Evolutionary conservation across 148 eudicot genomes (phyloP).

Genomic region (Cornus controversa): DNA sequence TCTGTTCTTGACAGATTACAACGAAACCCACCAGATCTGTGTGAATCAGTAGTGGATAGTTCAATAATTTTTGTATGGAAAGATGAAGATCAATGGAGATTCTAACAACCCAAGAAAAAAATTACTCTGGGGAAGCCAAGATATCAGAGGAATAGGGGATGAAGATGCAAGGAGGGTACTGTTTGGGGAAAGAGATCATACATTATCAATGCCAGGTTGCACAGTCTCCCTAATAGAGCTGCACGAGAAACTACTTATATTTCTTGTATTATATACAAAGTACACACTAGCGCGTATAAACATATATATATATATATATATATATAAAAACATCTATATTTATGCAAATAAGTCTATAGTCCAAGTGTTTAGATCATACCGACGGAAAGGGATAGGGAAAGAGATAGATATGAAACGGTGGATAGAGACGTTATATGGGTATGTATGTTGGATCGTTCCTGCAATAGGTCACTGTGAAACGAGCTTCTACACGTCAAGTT

Average conservation of each 20-base stretch:
- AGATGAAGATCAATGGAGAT: no score
- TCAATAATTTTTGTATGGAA: no score
- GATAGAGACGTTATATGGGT: not conserved
- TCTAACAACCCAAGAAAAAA: not conserved
- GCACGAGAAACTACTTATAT: not conserved
- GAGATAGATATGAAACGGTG: not conserved
- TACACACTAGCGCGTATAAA: no score
- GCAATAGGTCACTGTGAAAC: no score
- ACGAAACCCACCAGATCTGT: not conserved
- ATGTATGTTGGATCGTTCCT: no score
- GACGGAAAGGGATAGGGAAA: not conserved
- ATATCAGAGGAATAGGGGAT: not conserved
- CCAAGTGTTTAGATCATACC: no score
- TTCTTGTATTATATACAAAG: not conserved
- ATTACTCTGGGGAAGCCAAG: no score
- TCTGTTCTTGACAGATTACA: not conserved
- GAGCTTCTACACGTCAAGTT: no score
- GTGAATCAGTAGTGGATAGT: not conserved
- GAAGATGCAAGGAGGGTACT: not conserved
- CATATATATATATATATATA: no score
- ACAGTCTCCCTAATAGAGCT: slow-evolving; percentile 11
- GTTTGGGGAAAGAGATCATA: not conserved
- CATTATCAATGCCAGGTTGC: slow-evolving; percentile 32
- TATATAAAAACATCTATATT: no score
- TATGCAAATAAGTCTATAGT: no score